These are phyloP conservation scores for Colletotrichum navitas DNA, from an alignment of 2,329 filamentous ascomycete genomes.

Conservation along the genomic window DNA sequence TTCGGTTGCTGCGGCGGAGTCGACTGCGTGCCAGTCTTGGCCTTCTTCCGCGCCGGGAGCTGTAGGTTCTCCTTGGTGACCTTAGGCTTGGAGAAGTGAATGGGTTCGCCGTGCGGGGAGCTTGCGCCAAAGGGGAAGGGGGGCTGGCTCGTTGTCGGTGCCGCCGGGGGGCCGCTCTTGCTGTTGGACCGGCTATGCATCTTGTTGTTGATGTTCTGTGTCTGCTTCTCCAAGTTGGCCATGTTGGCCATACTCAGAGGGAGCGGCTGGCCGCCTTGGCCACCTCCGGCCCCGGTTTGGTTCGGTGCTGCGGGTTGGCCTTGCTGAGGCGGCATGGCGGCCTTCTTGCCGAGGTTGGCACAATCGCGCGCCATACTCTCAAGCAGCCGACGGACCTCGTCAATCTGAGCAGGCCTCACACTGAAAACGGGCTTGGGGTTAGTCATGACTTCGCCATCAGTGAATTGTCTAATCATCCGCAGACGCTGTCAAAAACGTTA, in stretches of 20 bases:
- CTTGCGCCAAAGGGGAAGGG: conserved; percentile 68
- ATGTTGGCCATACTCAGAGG: conserved; percentile 54
- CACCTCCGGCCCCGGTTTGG: conserved; percentile 43
- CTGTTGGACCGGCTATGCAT: conserved; percentile 58
- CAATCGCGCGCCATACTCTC: conserved; percentile 66
- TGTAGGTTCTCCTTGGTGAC: conserved; percentile 67
- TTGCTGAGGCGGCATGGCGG: conserved; percentile 25
- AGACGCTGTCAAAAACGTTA: conserved; percentile 61
- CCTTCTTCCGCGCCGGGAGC: conserved; percentile 68
- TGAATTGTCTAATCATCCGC: conserved; percentile 66
- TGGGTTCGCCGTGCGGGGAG: conserved; percentile 71
- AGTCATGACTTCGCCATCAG: conserved; percentile 61
- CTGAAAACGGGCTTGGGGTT: conserved; percentile 63
- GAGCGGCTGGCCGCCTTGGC: conserved; percentile 40
- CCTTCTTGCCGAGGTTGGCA: conserved; percentile 49
- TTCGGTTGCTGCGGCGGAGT: conserved; percentile 55
- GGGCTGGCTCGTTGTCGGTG: conserved; percentile 69
- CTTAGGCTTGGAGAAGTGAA: conserved; percentile 64
- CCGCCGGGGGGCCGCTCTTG: conserved; percentile 64
- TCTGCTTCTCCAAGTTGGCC: conserved; percentile 65
- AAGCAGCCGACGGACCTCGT: conserved; percentile 61
- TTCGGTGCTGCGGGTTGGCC: conserved; percentile 44
- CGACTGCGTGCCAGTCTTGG: conserved; percentile 59
- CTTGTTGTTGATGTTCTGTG: conserved; percentile 60
- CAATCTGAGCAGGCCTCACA: conserved; percentile 64